These are phyloP conservation scores for Wallemia ichthyophaga DNA, from an alignment of 1,284 basidiomycete genomes.

Conservation along the genomic window DNA sequence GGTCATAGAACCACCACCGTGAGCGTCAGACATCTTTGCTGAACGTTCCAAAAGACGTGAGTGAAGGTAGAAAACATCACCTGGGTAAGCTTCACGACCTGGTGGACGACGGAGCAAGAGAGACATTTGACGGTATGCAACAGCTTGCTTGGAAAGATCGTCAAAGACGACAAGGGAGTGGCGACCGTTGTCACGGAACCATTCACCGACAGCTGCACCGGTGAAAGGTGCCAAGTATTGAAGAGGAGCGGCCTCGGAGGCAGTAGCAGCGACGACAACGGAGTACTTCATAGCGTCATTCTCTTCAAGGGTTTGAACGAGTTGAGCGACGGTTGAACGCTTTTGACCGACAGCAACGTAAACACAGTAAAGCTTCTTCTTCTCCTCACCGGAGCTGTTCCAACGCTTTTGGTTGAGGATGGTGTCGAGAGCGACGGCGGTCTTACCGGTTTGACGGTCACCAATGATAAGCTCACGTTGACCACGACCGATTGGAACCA, in stretches of 20 bases:
- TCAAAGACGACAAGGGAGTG: slow-evolving; percentile 94
- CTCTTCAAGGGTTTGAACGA: slow-evolving; percentile 96
- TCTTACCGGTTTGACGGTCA: slow-evolving; percentile 99
- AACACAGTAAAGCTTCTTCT: slow-evolving; percentile 97
- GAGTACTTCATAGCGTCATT: slow-evolving; percentile 99
- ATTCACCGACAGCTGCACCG: slow-evolving; percentile 98
- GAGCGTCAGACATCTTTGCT: slow-evolving; percentile 96
- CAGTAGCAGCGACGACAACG: slow-evolving; percentile 94
- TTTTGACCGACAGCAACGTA: slow-evolving; percentile 98
- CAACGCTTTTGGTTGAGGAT: slow-evolving; percentile 99
- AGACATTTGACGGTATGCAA: slow-evolving; percentile 99
- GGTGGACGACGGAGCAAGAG: slow-evolving; percentile 96
- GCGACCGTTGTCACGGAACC: slow-evolving; percentile 99
- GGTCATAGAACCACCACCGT: slow-evolving; percentile 91
- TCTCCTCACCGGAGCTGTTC: slow-evolving; percentile 90
- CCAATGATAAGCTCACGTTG: slow-evolving; percentile 99
- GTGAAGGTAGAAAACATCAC: slow-evolving; percentile 75
- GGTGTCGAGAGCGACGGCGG: slow-evolving; percentile 93
- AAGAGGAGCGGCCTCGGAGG: slow-evolving; percentile 90
- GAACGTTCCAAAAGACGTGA: slow-evolving; percentile 98
- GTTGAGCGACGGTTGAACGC: slow-evolving; percentile 95
- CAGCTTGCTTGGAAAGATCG: slow-evolving; percentile 97
- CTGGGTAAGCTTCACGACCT: slow-evolving; percentile 99
- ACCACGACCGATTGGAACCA: slow-evolving; percentile 99
- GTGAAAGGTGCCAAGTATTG: slow-evolving; percentile 99